These are phyloP conservation scores for maize (Zea mays) DNA, from an alignment of 176 grass and related monocot genomes.

Conservation along the genomic window DNA sequence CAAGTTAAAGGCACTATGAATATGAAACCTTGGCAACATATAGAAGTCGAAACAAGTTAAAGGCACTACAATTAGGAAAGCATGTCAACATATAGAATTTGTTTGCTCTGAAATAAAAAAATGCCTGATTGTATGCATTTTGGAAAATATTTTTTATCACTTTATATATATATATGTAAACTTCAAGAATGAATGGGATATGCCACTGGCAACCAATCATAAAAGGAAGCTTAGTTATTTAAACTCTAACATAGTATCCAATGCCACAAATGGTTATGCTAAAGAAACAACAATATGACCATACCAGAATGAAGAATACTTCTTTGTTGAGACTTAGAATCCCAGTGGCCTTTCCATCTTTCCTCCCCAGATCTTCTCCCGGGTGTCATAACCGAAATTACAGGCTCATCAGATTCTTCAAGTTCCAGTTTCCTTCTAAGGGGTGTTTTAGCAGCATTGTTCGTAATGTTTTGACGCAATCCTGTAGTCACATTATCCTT, in stretches of 20 bases:
- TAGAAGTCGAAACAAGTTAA: background rate
- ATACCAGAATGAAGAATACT: slow-evolving; percentile 67
- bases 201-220: slow-evolving; percentile 5
- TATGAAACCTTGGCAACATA: slow-evolving; percentile 1
- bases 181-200: slow-evolving; percentile 5
- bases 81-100: slow-evolving; percentile 6
- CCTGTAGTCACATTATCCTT: slow-evolving; percentile 64
- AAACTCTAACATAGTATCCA: slow-evolving; percentile 12
- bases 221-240: slow-evolving; percentile 16
- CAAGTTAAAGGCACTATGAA: background rate
- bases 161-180: background rate
- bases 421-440: slow-evolving; percentile 56
- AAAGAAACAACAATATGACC: slow-evolving; percentile 33
- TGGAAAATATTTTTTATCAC: slow-evolving; percentile 5
- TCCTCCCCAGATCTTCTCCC: slow-evolving; percentile 51
- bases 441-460: slow-evolving; percentile 44
- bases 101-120: background rate
- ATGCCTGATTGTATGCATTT: slow-evolving; percentile 11
- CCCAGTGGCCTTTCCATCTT: slow-evolving; percentile 53
- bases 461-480: slow-evolving; percentile 42
- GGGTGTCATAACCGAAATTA: slow-evolving; percentile 39
- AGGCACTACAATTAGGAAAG: background rate
- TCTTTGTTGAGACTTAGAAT: slow-evolving; percentile 55
- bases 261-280: slow-evolving; percentile 15
- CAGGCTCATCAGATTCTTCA: slow-evolving; percentile 36